Evolutionary conservation across 306 rosid genomes (phyloP).

Genomic region (Ochetophila trinervis): DNA sequence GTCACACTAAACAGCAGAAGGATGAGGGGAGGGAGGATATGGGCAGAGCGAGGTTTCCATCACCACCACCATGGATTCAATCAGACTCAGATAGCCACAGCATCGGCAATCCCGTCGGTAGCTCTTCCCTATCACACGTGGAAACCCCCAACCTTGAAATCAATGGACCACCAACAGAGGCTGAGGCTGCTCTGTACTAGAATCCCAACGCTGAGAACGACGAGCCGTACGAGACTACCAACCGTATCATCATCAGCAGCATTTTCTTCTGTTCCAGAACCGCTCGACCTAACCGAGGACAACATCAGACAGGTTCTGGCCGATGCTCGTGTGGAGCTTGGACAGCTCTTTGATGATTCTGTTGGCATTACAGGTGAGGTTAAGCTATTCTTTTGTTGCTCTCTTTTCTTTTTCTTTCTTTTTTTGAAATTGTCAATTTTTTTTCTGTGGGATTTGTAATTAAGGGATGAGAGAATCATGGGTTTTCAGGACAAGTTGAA

Average conservation of each 20-base stretch:
- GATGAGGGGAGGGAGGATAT: conserved; percentile 9
- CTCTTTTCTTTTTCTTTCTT: background rate
- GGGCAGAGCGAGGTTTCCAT: conserved; percentile 11
- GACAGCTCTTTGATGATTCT: conserved; percentile 71
- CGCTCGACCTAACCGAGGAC: conserved; percentile 78
- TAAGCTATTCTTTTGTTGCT: background rate
- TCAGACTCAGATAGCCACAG: background rate
- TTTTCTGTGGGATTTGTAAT: background rate
- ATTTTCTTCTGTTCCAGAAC: conserved; percentile 39
- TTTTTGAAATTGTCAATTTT: too few species aligned
- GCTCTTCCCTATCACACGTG: too few species aligned
- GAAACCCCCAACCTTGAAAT: conserved; percentile 12
- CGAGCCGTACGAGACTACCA: conserved; percentile 14
- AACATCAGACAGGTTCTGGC: conserved; percentile 54
- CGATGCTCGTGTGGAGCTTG: conserved; percentile 71
- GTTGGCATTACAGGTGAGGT: conserved; percentile 82
- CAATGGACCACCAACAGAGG: background rate
- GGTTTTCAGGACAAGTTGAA: conserved; percentile 55
- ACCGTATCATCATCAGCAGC: conserved; percentile 31
- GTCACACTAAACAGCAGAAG: too few species aligned
- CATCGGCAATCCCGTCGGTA: background rate
- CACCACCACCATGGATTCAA: conserved; percentile 1
- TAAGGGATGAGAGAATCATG: background rate
- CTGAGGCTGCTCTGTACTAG: background rate
- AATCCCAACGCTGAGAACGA: conserved; percentile 4